Evolutionary conservation across 2,329 filamentous ascomycete species (phyloP).

Genomic region (Aspergillus carbonarius): DNA sequence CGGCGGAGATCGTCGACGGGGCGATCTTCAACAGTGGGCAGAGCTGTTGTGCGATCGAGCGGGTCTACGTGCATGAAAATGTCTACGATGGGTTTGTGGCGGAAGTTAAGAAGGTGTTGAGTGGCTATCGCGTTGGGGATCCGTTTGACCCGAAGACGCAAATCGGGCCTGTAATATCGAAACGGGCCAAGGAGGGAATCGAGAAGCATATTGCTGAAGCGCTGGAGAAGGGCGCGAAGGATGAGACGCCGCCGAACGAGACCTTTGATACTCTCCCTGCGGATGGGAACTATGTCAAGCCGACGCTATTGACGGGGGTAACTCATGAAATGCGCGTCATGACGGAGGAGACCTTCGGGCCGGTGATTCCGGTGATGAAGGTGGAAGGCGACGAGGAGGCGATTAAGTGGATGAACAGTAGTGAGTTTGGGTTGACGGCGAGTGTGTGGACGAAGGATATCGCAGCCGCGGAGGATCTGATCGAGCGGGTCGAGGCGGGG

Average conservation of each 20-base stretch:
- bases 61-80: conserved; percentile 80
- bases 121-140: conserved; percentile 57
- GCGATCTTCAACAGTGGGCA: conserved; percentile 93
- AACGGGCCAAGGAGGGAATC: conserved; percentile 70
- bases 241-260: conserved; percentile 74
- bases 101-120: conserved; percentile 74
- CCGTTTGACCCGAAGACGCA: conserved; percentile 72
- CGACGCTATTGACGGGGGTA: conserved; percentile 74
- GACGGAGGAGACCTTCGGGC: conserved; percentile 91
- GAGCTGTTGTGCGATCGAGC: conserved; percentile 87
- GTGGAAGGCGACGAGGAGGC: conserved; percentile 78
- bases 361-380: conserved; percentile 85
- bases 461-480: conserved; percentile 68
- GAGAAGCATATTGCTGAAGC: conserved; percentile 78
- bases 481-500: conserved; percentile 78
- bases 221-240: conserved; percentile 73
- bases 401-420: conserved; percentile 82
- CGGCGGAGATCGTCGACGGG: conserved; percentile 87
- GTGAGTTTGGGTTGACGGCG: conserved; percentile 84
- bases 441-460: conserved; percentile 93
- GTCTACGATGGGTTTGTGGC: conserved; percentile 79
- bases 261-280: conserved; percentile 67
- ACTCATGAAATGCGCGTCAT: conserved; percentile 81
- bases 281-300: conserved; percentile 80
- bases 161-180: conserved; percentile 81